Conservation (phyloP, 2,329 filamentous ascomycete species). For the Davidsoniella australis region DNA sequence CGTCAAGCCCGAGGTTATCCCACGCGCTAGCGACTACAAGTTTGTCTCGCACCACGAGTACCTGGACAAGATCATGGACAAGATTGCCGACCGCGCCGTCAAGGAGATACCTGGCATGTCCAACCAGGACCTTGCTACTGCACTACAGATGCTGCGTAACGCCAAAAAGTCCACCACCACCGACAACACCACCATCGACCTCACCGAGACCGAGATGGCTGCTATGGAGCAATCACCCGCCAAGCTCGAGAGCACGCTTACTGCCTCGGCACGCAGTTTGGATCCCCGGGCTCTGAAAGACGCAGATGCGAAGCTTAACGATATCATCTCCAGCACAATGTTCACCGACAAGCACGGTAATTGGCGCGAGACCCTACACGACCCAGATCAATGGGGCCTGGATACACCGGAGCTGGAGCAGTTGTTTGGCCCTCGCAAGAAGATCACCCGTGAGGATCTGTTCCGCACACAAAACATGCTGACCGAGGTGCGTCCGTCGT, state of each 20-base stretch:
- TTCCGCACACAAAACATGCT: slow-evolving; percentile 13
- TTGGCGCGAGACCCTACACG: slow-evolving; percentile 21
- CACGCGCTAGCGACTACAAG: slow-evolving; percentile 33
- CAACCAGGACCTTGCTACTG: slow-evolving; percentile 26
- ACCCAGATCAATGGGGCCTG: slow-evolving; percentile 17
- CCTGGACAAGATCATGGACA: slow-evolving; percentile 14
- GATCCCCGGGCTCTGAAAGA: slow-evolving; percentile 10
- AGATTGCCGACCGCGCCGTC: slow-evolving; percentile 35
- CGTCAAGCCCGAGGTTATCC: slow-evolving; percentile 35
- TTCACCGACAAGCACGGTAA: slow-evolving; percentile 16
- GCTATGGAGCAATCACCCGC: slow-evolving; percentile 34
- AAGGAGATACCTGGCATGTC: slow-evolving; percentile 27
- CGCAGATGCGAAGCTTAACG: slow-evolving; percentile 9
- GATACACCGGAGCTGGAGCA: slow-evolving; percentile 14
- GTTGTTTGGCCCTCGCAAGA: slow-evolving; percentile 12
- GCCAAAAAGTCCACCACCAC: slow-evolving; percentile 17
- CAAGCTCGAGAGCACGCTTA: slow-evolving; percentile 12
- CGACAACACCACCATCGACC: slow-evolving; percentile 28
- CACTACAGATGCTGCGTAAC: slow-evolving; percentile 26
- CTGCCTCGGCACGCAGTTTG: slow-evolving; percentile 3
- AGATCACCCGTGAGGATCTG: slow-evolving; percentile 9
- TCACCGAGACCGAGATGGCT: slow-evolving; percentile 32
- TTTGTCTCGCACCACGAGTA: slow-evolving; percentile 48
- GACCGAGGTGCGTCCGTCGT: slow-evolving; percentile 12
- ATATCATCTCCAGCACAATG: slow-evolving; percentile 9